These are phyloP conservation scores for Aspergillus vadensis DNA, from an alignment of 2,329 filamentous ascomycete genomes.

Conservation along the genomic window DNA sequence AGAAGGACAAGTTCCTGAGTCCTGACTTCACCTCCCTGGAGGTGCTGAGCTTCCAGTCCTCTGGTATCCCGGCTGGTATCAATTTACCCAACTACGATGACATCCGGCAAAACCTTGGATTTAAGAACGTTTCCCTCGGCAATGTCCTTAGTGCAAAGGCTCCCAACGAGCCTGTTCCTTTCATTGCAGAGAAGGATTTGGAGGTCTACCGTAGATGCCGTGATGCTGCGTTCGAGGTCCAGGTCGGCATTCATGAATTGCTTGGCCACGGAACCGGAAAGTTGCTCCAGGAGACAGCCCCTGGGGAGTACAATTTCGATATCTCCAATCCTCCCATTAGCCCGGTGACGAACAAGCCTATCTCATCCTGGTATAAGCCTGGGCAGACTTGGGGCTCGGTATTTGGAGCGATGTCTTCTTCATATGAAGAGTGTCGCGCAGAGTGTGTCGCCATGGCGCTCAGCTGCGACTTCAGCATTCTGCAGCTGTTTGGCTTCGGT, in stretches of 20 bases:
- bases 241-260: conserved; percentile 93
- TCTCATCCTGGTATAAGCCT: conserved; percentile 88
- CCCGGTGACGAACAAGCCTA: conserved; percentile 74
- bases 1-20: conserved; percentile 93
- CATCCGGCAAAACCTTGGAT: conserved; percentile 64
- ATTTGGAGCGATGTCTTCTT: conserved; percentile 82
- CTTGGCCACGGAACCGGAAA: conserved; percentile 89
- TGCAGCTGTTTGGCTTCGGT: conserved; percentile 90
- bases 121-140: conserved; percentile 78
- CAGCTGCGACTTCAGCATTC: conserved; percentile 81
- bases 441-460: conserved; percentile 93
- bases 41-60: conserved; percentile 76
- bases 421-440: conserved; percentile 92
- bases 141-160: conserved; percentile 92
- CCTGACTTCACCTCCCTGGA: conserved; percentile 96
- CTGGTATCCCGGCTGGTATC: conserved; percentile 63
- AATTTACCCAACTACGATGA: conserved; percentile 61
- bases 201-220: conserved; percentile 78
- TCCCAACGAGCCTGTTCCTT: conserved; percentile 87
- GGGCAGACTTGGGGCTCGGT: conserved; percentile 94
- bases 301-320: conserved; percentile 87
- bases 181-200: conserved; percentile 78
- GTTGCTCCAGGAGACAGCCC: conserved; percentile 82
- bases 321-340: conserved; percentile 76
- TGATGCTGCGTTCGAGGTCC: conserved; percentile 87